Conservation (phyloP, 306 rosid species). For the Acacia melanoxylon region DNA sequence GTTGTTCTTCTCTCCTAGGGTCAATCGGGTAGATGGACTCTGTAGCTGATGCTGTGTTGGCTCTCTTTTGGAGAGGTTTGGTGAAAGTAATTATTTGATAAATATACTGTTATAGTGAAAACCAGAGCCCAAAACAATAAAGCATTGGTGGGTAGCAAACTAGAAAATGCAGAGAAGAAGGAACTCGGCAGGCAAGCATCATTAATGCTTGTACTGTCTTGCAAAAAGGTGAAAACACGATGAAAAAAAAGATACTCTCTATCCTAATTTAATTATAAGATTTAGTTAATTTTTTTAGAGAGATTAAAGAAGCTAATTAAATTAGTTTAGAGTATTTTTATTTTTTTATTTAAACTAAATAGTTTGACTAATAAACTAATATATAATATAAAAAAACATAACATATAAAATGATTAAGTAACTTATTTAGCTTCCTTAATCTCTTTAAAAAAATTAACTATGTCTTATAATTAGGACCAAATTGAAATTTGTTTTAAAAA, state of each 20-base stretch:
- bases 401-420: too few species aligned
- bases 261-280: too few species aligned
- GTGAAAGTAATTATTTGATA: not conserved
- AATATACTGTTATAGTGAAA: conserved; percentile 10
- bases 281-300: too few species aligned
- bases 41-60: conserved; percentile 13
- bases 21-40: conserved; percentile 6
- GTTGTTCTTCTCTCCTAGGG: not conserved
- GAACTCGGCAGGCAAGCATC: not conserved
- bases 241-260: not conserved
- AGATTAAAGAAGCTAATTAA: too few species aligned
- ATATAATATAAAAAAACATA: too few species aligned
- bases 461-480: too few species aligned
- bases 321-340: too few species aligned
- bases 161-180: not conserved
- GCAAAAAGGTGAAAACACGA: conserved; percentile 31
- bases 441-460: too few species aligned
- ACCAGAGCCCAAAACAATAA: not conserved
- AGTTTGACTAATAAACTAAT: too few species aligned
- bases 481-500: too few species aligned
- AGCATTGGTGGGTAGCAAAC: not conserved
- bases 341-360: too few species aligned
- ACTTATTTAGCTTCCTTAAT: too few species aligned
- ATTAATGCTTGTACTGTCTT: conserved; percentile 23
- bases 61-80: conserved; percentile 15